Evolutionary conservation across 148 eudicot species (phyloP).

Genomic region (Heliosperma pusillum): DNA sequence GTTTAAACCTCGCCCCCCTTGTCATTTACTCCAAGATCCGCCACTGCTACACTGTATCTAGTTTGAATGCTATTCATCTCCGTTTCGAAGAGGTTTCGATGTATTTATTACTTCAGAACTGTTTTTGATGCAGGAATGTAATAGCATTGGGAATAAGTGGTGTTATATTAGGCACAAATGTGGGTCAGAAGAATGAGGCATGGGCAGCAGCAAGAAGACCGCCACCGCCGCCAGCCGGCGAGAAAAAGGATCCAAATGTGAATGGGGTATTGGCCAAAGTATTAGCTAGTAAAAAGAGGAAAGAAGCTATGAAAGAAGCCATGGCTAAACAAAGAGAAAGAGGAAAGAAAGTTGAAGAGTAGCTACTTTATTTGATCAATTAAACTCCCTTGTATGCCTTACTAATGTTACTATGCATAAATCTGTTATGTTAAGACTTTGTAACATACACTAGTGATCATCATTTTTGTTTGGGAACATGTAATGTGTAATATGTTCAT

Average conservation of each 20-base stretch:
- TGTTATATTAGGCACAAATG: constrained; percentile 35
- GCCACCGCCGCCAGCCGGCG: constrained; percentile 52
- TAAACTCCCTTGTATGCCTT: not conserved
- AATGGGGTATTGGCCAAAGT: constrained; percentile 67
- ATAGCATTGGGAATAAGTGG: constrained; percentile 41
- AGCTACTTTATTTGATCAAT: not conserved
- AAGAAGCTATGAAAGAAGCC: constrained; percentile 80
- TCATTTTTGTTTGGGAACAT: not conserved
- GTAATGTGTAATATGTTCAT: not conserved
- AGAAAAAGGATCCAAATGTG: constrained; percentile 70
- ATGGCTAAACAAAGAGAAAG: constrained; percentile 57
- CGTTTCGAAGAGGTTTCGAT: not conserved
- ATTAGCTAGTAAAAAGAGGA: constrained; percentile 77
- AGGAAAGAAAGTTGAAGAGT: constrained; percentile 41
- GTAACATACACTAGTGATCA: not conserved
- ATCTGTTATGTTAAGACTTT: not conserved
- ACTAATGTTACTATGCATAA: not conserved
- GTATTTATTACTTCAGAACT: not conserved
- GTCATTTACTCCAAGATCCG: too few relatives aligned
- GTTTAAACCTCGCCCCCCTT: too few relatives aligned
- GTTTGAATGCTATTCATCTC: too few relatives aligned
- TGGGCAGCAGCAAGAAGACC: constrained; percentile 58
- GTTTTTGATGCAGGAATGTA: constrained; percentile 34
- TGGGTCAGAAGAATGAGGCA: constrained; percentile 30
- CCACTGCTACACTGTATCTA: too few relatives aligned